phyloP scores from a whole-genome alignment of 2,329 filamentous ascomycete species.

The Monosporascus sp. region DNA sequence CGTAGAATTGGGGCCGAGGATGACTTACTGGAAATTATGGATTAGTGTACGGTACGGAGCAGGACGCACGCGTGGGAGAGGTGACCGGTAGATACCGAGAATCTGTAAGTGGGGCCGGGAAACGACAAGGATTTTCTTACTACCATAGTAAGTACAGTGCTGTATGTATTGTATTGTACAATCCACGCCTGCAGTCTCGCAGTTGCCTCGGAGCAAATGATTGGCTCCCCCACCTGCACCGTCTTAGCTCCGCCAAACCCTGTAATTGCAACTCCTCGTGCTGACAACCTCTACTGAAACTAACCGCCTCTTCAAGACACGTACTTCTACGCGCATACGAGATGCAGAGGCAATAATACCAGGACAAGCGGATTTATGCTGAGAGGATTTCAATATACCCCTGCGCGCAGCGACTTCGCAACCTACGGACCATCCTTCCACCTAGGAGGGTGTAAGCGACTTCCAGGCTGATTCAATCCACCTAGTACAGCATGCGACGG shows the following conservation, averaged over 20 bases:
- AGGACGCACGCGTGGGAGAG: no score
- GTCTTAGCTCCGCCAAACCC: no score
- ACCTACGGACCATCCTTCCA: no score
- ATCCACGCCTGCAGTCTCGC: background rate
- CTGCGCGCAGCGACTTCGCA: background rate
- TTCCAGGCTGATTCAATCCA: background rate
- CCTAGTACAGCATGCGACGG: constrained; percentile 2
- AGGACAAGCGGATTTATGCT: no score
- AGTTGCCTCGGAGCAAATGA: background rate
- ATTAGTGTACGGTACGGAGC: background rate
- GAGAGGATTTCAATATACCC: background rate
- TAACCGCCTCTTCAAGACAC: background rate
- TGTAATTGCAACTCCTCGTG: background rate
- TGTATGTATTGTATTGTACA: background rate
- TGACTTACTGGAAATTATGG: background rate
- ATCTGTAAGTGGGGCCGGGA: no score
- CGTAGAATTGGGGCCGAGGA: no score
- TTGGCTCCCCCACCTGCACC: no score
- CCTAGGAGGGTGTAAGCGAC: background rate
- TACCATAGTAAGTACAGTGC: no score
- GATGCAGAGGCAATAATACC: no score
- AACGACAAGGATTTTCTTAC: no score
- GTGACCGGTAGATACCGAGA: no score
- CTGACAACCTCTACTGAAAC: background rate
- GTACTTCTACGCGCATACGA: background rate